Percentiles rank a stretch among this genome's conserved stretches.
Conservation (phyloP, 2,329 filamentous ascomycete species). For the Fusarium subtropicale region DNA sequence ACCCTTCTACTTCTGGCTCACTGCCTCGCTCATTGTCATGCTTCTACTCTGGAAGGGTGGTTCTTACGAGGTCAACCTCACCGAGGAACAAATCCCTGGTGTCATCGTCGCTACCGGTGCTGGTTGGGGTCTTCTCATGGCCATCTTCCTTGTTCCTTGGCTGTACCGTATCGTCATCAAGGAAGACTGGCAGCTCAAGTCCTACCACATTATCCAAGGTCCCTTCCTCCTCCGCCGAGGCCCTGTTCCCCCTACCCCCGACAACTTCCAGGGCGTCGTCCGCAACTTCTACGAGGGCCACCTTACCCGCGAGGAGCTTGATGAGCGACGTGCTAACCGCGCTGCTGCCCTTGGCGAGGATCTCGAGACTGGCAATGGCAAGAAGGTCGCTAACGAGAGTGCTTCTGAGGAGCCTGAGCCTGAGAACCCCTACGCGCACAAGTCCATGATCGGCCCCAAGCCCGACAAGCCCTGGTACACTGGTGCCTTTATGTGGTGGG, state of each 20-base stretch:
- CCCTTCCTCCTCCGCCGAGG: slow-evolving; percentile 62
- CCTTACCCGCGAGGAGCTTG: slow-evolving; percentile 65
- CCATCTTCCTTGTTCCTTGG: slow-evolving; percentile 68
- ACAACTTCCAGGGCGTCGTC: slow-evolving; percentile 56
- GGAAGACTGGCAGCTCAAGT: slow-evolving; percentile 70
- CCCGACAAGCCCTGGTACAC: slow-evolving; percentile 59
- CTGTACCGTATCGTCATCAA: slow-evolving; percentile 68
- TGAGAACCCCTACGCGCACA: slow-evolving; percentile 48
- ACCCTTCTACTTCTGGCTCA: slow-evolving; percentile 68
- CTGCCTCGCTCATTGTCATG: slow-evolving; percentile 66
- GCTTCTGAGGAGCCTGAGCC: slow-evolving; percentile 69
- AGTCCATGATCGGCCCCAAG: slow-evolving; percentile 54
- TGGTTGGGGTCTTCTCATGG: slow-evolving; percentile 61
- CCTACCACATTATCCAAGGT: slow-evolving; percentile 65
- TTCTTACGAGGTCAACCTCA: slow-evolving; percentile 60
- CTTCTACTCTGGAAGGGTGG: slow-evolving; percentile 70
- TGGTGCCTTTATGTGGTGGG: slow-evolving; percentile 58
- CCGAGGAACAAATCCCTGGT: slow-evolving; percentile 61
- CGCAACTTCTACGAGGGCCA: slow-evolving; percentile 69
- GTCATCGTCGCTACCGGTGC: slow-evolving; percentile 66
- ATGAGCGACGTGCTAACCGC: slow-evolving; percentile 52
- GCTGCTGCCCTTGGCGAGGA: slow-evolving; percentile 38
- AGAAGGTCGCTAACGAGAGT: slow-evolving; percentile 40
- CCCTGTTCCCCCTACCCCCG: slow-evolving; percentile 55
- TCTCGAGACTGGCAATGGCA: slow-evolving; percentile 45